Evolutionary conservation across 2,329 filamentous ascomycete genomes (phyloP).

Genomic region (Phialophora verrucosa): DNA sequence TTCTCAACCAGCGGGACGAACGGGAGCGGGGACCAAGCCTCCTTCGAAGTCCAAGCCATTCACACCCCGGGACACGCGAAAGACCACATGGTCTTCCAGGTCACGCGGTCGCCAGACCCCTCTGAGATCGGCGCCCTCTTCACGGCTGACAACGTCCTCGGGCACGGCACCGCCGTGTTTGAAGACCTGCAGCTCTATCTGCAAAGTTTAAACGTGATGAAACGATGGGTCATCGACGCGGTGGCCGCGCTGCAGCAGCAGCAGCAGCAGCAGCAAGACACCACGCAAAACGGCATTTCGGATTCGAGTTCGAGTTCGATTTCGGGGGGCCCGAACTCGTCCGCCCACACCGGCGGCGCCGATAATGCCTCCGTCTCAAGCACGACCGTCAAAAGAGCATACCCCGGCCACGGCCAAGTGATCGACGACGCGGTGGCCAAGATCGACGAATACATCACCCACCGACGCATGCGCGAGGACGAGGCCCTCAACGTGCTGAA

Average conservation of each 20-base stretch:
- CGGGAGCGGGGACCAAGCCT: background rate
- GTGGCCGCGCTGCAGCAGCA: background rate
- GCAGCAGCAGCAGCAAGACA: background rate
- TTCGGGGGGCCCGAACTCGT: background rate
- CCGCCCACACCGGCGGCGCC: background rate
- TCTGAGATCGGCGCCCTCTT: slow-evolving; percentile 79
- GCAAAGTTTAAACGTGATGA: slow-evolving; percentile 71
- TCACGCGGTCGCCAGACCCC: slow-evolving; percentile 53
- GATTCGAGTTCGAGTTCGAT: background rate
- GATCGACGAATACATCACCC: slow-evolving; percentile 81
- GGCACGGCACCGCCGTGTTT: slow-evolving; percentile 84
- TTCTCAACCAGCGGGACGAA: slow-evolving; percentile 55
- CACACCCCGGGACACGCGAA: slow-evolving; percentile 76
- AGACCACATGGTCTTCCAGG: slow-evolving; percentile 80
- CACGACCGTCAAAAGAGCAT: slow-evolving; percentile 64
- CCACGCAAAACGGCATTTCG: background rate
- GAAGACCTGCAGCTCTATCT: slow-evolving; percentile 76
- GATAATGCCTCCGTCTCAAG: background rate
- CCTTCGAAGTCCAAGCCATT: slow-evolving; percentile 65
- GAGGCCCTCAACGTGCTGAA: slow-evolving; percentile 73
- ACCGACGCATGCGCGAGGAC: slow-evolving; percentile 78
- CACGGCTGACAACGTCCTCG: slow-evolving; percentile 86
- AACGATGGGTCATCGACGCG: slow-evolving; percentile 22
- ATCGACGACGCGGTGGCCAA: slow-evolving; percentile 73
- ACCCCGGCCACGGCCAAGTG: slow-evolving; percentile 85